These are phyloP conservation scores for Barnettozyma vustinii DNA, from an alignment of 805 yeast species.

Conservation along the genomic window DNA sequence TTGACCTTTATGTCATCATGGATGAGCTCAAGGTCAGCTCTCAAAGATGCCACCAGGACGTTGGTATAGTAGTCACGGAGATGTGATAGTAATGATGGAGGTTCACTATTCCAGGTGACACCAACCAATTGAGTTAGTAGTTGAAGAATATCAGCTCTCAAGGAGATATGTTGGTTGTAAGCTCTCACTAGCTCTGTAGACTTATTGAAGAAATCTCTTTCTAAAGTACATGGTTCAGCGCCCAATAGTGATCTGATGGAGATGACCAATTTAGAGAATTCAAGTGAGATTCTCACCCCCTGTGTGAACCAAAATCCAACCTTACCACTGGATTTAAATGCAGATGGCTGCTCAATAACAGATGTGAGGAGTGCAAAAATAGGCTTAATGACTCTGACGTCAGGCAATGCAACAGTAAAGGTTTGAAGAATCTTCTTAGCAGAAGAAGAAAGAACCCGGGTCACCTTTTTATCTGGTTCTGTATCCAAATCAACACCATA, in stretches of 20 bases:
- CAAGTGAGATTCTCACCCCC: slow-evolving; percentile 47
- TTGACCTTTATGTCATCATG: slow-evolving; percentile 49
- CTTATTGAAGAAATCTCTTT: slow-evolving; percentile 48
- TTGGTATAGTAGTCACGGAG: slow-evolving; percentile 62
- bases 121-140: slow-evolving; percentile 53
- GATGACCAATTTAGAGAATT: slow-evolving; percentile 52
- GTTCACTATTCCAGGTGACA: slow-evolving; percentile 50
- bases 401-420: slow-evolving; percentile 50
- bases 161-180: slow-evolving; percentile 43
- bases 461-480: slow-evolving; percentile 35
- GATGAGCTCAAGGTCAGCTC: slow-evolving; percentile 52
- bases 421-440: slow-evolving; percentile 46
- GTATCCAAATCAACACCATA: slow-evolving; percentile 47
- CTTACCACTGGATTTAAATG: slow-evolving; percentile 37
- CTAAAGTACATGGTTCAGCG: slow-evolving; percentile 57
- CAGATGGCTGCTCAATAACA: slow-evolving; percentile 32
- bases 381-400: slow-evolving; percentile 50
- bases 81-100: slow-evolving; percentile 80
- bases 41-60: slow-evolving; percentile 53
- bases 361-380: slow-evolving; percentile 45
- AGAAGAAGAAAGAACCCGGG: slow-evolving; percentile 45
- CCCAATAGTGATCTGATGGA: slow-evolving; percentile 48
- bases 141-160: slow-evolving; percentile 48
- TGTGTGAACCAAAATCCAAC: slow-evolving; percentile 42
- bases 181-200: slow-evolving; percentile 53